Base-by-base conservation (phyloP, 805 yeast genomes). In the Candida parachauliodes region DNA sequence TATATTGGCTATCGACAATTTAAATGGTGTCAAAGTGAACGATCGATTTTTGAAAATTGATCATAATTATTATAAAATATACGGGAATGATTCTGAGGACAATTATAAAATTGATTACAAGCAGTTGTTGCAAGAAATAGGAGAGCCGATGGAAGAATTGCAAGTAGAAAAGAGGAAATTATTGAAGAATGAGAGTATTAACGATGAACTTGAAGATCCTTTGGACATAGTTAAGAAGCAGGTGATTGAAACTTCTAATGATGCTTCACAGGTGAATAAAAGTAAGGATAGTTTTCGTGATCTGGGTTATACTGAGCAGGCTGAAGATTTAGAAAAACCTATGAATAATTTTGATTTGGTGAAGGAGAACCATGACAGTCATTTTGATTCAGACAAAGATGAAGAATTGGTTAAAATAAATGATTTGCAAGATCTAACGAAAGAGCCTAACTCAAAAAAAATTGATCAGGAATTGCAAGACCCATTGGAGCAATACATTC, bases 1-100 rank as follows among this genome's bases (percentile, higher is more conserved):
- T 14, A 74, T 87, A 0, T 64, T 91, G 19, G 96, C 97, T 0
- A 81, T 91, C 3, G 98, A 91, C 59, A 91, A 91, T 54, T 67
- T 91, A 45, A 86, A 87, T 54, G 95, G 96, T 1, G 57, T 66
- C 24, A 55, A 57, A 56, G 68, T 85, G 1, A 68, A 73, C 28
- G 86, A 81, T 8, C 49, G 54, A 32, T 55, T 51, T 11, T 48
- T 68, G 21, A 64, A 75, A 40, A 93, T 88, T 1, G 94, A 87
- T 52, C 95, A 87, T 63, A 75, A 80, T 3, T 68, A 74, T 41
- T 84, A 73, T 52, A 74, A 69, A 41, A 74, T 81, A 26, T 63
- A 71, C 46, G 72, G 70, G 10, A 76, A 70, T 7, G 79, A 78
- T 44, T 54, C 49, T 12, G 77, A 72, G 36, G 76, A 73, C 33